phyloP scores from a whole-genome alignment of 2,329 filamentous ascomycete species.

The Thielaviopsis ethacetica region DNA sequence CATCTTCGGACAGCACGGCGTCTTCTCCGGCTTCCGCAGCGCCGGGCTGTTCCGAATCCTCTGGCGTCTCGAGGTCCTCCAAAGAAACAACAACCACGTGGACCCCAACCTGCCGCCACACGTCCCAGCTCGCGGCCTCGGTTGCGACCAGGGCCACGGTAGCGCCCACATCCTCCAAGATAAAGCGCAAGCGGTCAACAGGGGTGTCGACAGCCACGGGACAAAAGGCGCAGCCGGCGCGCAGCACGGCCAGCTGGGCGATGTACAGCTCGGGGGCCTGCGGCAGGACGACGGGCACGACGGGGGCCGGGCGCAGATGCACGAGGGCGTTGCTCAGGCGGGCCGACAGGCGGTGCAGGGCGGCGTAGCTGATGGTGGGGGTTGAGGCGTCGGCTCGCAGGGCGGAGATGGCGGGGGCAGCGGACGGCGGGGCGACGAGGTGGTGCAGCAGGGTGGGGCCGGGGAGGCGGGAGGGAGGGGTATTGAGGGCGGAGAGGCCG shows the following conservation, averaged over 20 bases:
- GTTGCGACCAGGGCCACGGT: conserved; percentile 48
- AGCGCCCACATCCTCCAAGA: conserved; percentile 60
- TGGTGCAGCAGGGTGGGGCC: conserved; percentile 35
- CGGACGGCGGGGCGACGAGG: conserved; percentile 34
- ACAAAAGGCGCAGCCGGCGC: conserved; percentile 72
- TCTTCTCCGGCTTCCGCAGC: background rate
- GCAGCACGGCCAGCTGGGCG: conserved; percentile 58
- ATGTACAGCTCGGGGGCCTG: conserved; percentile 68
- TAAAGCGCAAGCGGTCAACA: conserved; percentile 60
- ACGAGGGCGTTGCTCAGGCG: background rate
- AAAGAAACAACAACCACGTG: conserved; percentile 3
- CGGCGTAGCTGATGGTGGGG: background rate
- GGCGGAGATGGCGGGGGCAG: background rate
- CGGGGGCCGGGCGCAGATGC: conserved; percentile 6
- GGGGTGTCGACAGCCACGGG: conserved; percentile 69
- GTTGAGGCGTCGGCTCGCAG: background rate
- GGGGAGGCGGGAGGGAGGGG: conserved; percentile 22
- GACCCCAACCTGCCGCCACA: conserved; percentile 19
- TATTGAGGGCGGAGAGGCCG: conserved; percentile 21
- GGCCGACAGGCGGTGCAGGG: background rate
- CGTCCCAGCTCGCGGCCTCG: conserved; percentile 23
- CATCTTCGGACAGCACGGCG: conserved; percentile 13
- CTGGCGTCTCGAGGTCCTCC: conserved; percentile 18
- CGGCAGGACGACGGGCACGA: conserved; percentile 63
- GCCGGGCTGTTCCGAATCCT: conserved; percentile 4